Base-by-base conservation (phyloP, 495 filamentous ascomycete genomes). In the Lophium mytilinum region DNA sequence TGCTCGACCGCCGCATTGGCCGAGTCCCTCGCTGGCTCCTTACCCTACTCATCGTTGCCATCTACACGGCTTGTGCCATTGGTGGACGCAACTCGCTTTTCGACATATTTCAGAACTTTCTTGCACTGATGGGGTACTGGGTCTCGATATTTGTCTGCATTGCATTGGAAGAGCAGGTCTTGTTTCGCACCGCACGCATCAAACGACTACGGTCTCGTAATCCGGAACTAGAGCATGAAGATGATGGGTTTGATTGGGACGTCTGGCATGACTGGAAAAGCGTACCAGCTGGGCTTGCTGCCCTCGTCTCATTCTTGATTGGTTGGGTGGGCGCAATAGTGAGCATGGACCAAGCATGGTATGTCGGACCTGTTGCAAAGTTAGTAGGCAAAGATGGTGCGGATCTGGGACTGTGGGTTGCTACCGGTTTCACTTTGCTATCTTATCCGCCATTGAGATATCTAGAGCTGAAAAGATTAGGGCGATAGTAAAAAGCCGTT, bases 81-180 rank as follows among this genome's bases (percentile, higher is more conserved):
- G 84, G 75, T 1, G 85, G 85, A 11, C 74, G 82, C 9, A 73
- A 81, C 50, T 55, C 80, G 50, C 72, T 89, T 21, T 77, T 80
- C 10, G 76, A 76, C 17, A 82, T 89, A 55, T 89, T 89, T 60
- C 79, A 78, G 14, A 87, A 88, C 68, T 87, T 88, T 66, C 72
- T 89, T 15, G 81, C 85, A 1, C 69, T 89, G 33, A 88, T 89
- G 84, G 84, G 84, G 19, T 88, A 87, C 67, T 87, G 85, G 84
- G 75, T 85, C 7, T 78, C 75, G 33, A 79, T 85, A 43, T 50
- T 60, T n/a, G 43, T 65, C 10, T 65, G 58, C 39, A 83, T 89
- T 37, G 73, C 79, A 3, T 60, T 86, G 4, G 78, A 83, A 61
- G 85, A 89, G 65, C 76, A 83, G 35, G 66, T 83, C 12, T 72